These are phyloP conservation scores for Eremothecium cymbalariae DNA, from an alignment of 1,139 yeast genomes.

Conservation along the genomic window DNA sequence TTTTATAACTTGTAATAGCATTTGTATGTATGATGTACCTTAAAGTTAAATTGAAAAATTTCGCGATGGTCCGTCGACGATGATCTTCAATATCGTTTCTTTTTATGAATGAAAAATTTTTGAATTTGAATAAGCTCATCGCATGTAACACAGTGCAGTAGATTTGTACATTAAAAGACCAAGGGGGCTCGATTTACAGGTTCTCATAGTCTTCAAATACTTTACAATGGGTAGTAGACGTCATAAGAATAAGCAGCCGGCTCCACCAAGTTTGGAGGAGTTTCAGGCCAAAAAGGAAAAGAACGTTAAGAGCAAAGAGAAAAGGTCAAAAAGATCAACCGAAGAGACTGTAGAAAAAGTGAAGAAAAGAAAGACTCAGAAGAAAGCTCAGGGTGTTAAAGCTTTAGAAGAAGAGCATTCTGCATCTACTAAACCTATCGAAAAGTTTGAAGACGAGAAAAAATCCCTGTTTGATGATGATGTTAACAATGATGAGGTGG, in stretches of 20 bases:
- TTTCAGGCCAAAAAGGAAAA: conserved; percentile 54
- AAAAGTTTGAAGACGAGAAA: conserved; percentile 57
- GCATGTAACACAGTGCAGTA: conserved; percentile 14
- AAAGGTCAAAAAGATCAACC: conserved; percentile 29
- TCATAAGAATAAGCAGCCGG: conserved; percentile 83
- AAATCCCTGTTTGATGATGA: conserved; percentile 73
- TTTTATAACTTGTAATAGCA: no score
- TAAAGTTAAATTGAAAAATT: no score
- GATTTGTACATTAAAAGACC: no score
- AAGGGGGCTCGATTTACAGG: no score
- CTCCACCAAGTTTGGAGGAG: conserved; percentile 81
- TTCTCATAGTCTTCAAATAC: neutral
- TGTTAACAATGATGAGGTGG: conserved; percentile 39
- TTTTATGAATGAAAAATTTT: conserved; percentile 10
- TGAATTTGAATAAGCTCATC: conserved; percentile 18
- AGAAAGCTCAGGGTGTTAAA: conserved; percentile 21
- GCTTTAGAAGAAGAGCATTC: conserved; percentile 30
- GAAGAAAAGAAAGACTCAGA: conserved; percentile 28
- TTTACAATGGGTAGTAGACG: conserved; percentile 70
- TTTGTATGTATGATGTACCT: no score
- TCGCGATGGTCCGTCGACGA: no score
- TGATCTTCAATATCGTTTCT: no score
- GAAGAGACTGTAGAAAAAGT: conserved; percentile 21
- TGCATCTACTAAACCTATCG: conserved; percentile 33
- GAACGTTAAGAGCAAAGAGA: conserved; percentile 34